Conservation (phyloP, 129 eudicot species). For the Erigeron canadensis region DNA sequence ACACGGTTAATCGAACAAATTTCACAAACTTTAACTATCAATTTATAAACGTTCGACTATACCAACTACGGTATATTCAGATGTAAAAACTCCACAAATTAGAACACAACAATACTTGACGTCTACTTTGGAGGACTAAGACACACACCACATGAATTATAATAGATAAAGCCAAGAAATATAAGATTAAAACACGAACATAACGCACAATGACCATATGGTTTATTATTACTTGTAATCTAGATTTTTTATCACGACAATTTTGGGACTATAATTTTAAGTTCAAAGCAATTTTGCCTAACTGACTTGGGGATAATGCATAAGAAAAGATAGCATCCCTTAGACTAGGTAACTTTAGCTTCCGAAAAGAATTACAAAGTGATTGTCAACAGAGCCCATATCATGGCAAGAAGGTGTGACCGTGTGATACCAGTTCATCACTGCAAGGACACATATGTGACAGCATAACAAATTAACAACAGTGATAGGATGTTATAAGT, state of each 20-base stretch:
- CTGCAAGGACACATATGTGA: constrained; percentile 8
- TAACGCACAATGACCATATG: background rate
- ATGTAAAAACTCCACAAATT: background rate
- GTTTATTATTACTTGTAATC: background rate
- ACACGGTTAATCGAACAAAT: constrained; percentile 8
- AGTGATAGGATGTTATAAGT: constrained; percentile 2
- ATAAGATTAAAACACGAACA: background rate
- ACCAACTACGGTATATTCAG: background rate
- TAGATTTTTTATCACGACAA: background rate
- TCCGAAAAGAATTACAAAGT: background rate
- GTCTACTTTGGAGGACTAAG: background rate
- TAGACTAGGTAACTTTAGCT: background rate
- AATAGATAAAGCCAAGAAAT: background rate
- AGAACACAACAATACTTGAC: background rate
- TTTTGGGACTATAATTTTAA: background rate
- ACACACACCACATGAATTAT: background rate
- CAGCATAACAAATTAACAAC: background rate
- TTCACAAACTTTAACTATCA: background rate
- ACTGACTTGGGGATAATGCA: background rate
- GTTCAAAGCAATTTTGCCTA: background rate
- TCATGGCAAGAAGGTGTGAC: background rate
- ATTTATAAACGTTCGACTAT: background rate
- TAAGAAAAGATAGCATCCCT: background rate
- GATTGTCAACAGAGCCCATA: background rate
- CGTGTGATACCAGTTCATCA: background rate